Base-by-base conservation (phyloP, 805 yeast genomes). In the Yamadazyma nakazawae region DNA sequence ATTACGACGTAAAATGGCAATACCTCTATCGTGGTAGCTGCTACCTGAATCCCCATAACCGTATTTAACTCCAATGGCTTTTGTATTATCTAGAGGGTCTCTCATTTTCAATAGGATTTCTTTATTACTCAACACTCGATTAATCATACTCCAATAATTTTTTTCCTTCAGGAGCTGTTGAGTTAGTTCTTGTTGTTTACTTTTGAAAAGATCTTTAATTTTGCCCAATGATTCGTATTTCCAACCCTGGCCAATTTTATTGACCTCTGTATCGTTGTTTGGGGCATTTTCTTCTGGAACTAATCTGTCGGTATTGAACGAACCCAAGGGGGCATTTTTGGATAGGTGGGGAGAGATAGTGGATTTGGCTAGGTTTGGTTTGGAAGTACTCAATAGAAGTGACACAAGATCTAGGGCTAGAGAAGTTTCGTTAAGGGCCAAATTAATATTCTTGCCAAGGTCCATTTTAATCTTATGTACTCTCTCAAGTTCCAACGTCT, bases 21-120 rank as follows among this genome's bases (percentile, higher is more conserved):
- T 66, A 2, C 97, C 97, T 52, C 78, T 76, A 55, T 88, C 91
- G 48, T 68, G 70, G 57, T 80, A 88, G 17, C 72, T 78, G 1
- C 96, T 87, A 0, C 98, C 99, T 0, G 96, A 82, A 63, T 91
- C 97, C 14, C 85, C 91, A 67, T 80, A 92, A 0, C 98, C 98
- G 59, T 86, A 94, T 56, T 87, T 88, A 32, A 92, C 85, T 3
- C 92, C 95, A 37, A 91, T 75, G 9, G 80, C 78, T 16, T 80
- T 72, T 0, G 74, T 62, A 30, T 74, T 72, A 17, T 56, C 61
- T 7, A 52, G 24, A 7, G 81, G 82, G 46, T 79, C 83, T 45
- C 82, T 75, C 21, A 84, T 74, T 54, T 85, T 87, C 57, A 84
- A 82, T 11, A 91, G 62, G 1, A 82, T 81, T 58, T 88, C 96